phyloP scores from a whole-genome alignment of 2,329 filamentous ascomycete genomes.

The Aspergillus sp. region DNA sequence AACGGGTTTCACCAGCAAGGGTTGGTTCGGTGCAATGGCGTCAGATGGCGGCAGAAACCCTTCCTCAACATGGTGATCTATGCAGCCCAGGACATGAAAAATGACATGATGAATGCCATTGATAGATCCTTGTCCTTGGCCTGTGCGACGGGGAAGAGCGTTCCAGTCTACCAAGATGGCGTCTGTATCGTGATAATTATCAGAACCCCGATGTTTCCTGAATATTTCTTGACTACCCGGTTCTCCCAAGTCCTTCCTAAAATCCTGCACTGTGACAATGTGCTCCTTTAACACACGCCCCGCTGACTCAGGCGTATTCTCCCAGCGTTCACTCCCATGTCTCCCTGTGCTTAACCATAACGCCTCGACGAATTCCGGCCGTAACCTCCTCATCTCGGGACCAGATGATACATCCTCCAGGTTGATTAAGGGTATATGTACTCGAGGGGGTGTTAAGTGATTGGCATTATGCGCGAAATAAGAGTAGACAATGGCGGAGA shows the following conservation, averaged over 20 bases:
- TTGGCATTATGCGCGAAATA: slow-evolving; percentile 46
- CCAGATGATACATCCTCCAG: slow-evolving; percentile 40
- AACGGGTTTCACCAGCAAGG: slow-evolving; percentile 45
- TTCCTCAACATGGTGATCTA: slow-evolving; percentile 58
- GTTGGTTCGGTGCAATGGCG: slow-evolving; percentile 32
- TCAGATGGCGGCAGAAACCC: slow-evolving; percentile 37
- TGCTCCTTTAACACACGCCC: slow-evolving; percentile 23
- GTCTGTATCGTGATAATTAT: slow-evolving; percentile 8
- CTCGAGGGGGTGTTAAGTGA: slow-evolving; percentile 28
- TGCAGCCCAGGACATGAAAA: slow-evolving; percentile 44
- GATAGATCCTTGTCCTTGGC: slow-evolving; percentile 42
- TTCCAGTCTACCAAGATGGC: slow-evolving; percentile 41
- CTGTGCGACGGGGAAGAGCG: slow-evolving; percentile 35
- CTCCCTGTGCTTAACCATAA: slow-evolving; percentile 42
- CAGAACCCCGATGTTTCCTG: background rate
- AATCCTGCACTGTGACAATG: slow-evolving; percentile 35
- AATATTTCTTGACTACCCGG: background rate
- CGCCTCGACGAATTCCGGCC: slow-evolving; percentile 52
- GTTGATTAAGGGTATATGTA: slow-evolving; percentile 52
- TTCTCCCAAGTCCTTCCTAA: slow-evolving; percentile 18
- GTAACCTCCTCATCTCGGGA: slow-evolving; percentile 44
- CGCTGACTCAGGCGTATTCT: slow-evolving; percentile 17
- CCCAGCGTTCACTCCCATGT: slow-evolving; percentile 14
- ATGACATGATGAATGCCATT: slow-evolving; percentile 37
- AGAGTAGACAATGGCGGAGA: slow-evolving; percentile 53